These are phyloP conservation scores for Hyaloscypha hepaticicola DNA, from an alignment of 495 filamentous ascomycete genomes.

Conservation along the genomic window DNA sequence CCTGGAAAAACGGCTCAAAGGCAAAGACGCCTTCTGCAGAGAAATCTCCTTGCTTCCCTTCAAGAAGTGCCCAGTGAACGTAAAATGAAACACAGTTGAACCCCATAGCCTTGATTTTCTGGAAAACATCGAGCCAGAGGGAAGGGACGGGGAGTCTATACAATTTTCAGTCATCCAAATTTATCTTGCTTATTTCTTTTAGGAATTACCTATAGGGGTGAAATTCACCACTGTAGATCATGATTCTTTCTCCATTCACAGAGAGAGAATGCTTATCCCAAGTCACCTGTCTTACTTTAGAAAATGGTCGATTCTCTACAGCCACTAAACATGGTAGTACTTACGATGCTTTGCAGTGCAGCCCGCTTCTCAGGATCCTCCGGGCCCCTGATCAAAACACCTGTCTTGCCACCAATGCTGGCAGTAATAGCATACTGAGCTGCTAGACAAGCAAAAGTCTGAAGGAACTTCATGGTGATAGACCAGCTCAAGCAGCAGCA, in stretches of 20 bases:
- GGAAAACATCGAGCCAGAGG: conserved; percentile 57
- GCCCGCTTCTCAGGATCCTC: no score
- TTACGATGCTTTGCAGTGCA: no score
- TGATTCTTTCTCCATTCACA: conserved; percentile 63
- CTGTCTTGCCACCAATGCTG: no score
- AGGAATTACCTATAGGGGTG: conserved; percentile 42
- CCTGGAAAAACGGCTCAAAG: conserved; percentile 43
- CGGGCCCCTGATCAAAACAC: no score
- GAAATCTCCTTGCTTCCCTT: conserved; percentile 53
- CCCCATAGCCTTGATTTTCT: conserved; percentile 59
- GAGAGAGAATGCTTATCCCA: conserved; percentile 75
- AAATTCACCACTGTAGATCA: conserved; percentile 71
- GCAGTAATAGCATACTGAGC: no score
- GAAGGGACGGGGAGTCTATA: conserved; percentile 55
- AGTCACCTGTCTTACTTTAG: no score
- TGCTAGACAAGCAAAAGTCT: no score
- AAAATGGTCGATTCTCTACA: no score
- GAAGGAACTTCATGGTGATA: no score
- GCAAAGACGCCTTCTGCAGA: conserved; percentile 52
- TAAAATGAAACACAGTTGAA: conserved; percentile 37
- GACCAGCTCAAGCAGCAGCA: no score
- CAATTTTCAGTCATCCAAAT: conserved; percentile 31
- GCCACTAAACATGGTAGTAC: no score
- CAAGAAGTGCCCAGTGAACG: conserved; percentile 33
- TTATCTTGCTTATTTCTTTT: background rate